phyloP scores from a whole-genome alignment of 805 yeast species.

The Pichia manshurica region DNA sequence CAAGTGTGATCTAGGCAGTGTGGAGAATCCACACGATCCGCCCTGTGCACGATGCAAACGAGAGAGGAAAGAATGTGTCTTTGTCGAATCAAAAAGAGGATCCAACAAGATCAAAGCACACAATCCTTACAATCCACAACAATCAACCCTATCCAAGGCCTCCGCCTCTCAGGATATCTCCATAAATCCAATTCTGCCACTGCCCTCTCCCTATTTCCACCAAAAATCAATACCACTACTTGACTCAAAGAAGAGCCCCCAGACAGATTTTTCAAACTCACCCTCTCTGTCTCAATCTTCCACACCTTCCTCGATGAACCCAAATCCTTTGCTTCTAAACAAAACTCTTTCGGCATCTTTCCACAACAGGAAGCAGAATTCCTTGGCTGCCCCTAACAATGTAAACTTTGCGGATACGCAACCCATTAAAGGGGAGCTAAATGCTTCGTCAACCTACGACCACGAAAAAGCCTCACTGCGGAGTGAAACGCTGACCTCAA shows the following conservation, averaged over 20 bases:
- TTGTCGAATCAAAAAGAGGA: conserved; percentile 52
- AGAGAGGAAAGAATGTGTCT: conserved; percentile 73
- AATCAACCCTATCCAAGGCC: neutral
- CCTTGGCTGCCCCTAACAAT: no score
- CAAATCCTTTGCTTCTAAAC: neutral
- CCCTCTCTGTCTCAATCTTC: neutral
- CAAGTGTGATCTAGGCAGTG: conserved; percentile 78
- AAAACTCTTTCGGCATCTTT: neutral
- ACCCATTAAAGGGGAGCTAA: no score
- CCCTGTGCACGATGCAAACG: conserved; percentile 83
- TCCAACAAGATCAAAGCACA: conserved; percentile 28
- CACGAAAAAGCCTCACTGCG: no score
- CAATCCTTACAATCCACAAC: neutral
- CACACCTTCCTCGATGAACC: neutral
- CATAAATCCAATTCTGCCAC: conserved; percentile 10
- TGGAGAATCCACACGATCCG: conserved; percentile 65
- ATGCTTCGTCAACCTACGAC: no score
- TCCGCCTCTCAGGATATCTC: neutral
- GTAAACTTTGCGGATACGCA: no score
- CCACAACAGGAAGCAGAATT: neutral
- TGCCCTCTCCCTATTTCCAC: conserved; percentile 10
- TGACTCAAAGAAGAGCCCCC: no score
- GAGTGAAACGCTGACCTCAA: no score
- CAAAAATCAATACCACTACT: neutral
- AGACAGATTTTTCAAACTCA: neutral